phyloP scores from a whole-genome alignment of 2,329 filamentous ascomycete genomes.

The Mariannaea elegans region DNA sequence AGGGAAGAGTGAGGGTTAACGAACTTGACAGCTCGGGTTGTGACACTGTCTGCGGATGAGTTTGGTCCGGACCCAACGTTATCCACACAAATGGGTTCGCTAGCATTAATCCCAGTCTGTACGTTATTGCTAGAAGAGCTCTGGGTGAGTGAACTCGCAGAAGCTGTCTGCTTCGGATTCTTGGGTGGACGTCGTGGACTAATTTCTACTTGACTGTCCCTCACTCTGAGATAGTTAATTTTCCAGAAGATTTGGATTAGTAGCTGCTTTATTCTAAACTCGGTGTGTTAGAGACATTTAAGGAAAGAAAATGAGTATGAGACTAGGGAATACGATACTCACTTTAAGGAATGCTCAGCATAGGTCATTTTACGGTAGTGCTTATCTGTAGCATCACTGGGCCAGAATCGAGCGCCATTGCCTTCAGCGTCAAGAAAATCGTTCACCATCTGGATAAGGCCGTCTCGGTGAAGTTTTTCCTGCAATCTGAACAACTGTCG shows the following conservation, averaged over 20 bases:
- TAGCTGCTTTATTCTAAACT: not conserved
- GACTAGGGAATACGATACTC: not conserved
- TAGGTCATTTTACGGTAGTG: not conserved
- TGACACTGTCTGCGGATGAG: not conserved
- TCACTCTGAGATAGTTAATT: not conserved
- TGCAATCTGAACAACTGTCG: not conserved
- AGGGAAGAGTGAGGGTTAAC: not conserved
- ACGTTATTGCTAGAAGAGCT: not conserved
- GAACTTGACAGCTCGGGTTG: not conserved
- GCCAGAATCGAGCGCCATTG: not conserved
- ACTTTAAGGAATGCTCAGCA: not conserved
- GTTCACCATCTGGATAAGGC: not conserved
- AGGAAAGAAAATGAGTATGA: too few relatives aligned
- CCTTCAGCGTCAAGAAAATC: not conserved
- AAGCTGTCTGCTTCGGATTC: not conserved
- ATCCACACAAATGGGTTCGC: not conserved
- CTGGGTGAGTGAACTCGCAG: not conserved
- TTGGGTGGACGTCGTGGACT: not conserved
- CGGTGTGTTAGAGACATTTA: not conserved
- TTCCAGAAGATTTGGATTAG: not conserved
- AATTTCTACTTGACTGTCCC: not conserved
- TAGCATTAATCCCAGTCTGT: not conserved
- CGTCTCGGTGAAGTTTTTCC: not conserved
- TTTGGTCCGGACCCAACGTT: not conserved
- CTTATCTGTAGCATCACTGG: not conserved